These are phyloP conservation scores for Effrenium voratum DNA, from an alignment of 73 alveolate species.

Conservation along the genomic window DNA sequence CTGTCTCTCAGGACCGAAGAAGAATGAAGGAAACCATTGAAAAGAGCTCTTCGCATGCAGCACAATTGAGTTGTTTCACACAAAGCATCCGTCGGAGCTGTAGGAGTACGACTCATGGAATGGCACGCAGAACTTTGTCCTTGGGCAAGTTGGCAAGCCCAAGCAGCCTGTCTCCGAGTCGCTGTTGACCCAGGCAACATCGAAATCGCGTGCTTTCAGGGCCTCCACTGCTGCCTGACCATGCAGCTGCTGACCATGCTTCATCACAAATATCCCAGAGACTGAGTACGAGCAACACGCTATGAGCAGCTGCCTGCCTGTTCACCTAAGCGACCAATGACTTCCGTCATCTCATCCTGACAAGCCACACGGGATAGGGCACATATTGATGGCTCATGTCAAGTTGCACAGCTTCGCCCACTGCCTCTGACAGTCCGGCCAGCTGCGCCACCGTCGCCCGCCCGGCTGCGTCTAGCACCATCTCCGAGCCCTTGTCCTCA, in stretches of 20 bases:
- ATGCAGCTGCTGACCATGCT: neutral
- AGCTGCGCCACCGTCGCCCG: slow-evolving; percentile 9
- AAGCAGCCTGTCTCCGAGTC: neutral
- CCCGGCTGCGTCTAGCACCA: neutral
- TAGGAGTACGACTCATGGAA: no score
- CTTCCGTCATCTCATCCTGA: neutral
- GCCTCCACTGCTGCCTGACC: neutral
- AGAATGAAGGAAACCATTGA: neutral
- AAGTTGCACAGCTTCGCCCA: neutral
- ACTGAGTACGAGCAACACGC: neutral
- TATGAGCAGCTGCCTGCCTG: neutral
- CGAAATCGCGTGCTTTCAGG: neutral
- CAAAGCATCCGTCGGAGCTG: no score
- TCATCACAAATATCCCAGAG: neutral
- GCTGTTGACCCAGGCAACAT: neutral
- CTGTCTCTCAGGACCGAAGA: neutral
- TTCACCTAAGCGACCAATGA: neutral
- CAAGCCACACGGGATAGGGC: neutral
- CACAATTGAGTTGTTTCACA: neutral
- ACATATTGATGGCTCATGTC: no score
- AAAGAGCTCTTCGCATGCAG: neutral
- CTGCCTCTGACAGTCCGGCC: neutral
- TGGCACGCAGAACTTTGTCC: no score
- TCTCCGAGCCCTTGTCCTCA: neutral
- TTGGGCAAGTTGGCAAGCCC: no score